Percentiles rank a stretch among this genome's conserved stretches.
These are phyloP conservation scores for Cephaloascus fragrans DNA, from an alignment of 805 yeast species.

Conservation along the genomic window DNA sequence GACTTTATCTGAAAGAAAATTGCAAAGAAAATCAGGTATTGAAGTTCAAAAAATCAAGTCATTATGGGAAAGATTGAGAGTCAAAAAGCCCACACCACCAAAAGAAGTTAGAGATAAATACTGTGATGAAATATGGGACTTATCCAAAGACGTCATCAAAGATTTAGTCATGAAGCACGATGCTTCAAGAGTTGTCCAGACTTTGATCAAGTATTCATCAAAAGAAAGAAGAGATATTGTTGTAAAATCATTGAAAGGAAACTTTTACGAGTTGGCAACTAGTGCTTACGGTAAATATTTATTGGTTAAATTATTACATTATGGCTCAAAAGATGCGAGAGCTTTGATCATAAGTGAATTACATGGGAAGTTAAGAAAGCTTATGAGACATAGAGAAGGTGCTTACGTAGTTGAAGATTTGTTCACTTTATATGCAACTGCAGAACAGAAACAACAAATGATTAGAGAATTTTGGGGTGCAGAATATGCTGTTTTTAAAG, in stretches of 20 bases:
- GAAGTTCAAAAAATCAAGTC: conserved; percentile 79
- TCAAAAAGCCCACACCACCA: conserved; percentile 73
- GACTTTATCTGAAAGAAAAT: conserved; percentile 70
- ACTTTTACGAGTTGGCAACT: conserved; percentile 75
- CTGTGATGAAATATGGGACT: conserved; percentile 77
- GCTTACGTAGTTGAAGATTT: conserved; percentile 95
- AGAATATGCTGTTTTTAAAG: conserved; percentile 84
- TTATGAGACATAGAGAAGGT: conserved; percentile 96
- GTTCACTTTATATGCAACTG: conserved; percentile 73
- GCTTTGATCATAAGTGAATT: conserved; percentile 70
- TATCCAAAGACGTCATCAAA: conserved; percentile 64
- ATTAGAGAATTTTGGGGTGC: conserved; percentile 96
- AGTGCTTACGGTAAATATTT: conserved; percentile 91
- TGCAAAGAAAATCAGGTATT: conserved; percentile 77
- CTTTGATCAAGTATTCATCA: conserved; percentile 77
- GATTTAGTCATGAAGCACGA: conserved; percentile 93
- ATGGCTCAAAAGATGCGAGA: conserved; percentile 79
- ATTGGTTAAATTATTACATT: conserved; percentile 79
- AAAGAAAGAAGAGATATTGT: conserved; percentile 71
- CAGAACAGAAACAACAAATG: conserved; percentile 83
- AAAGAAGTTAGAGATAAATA: conserved; percentile 67
- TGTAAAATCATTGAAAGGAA: conserved; percentile 60
- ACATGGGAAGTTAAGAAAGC: conserved; percentile 82
- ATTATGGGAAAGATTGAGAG: conserved; percentile 87
- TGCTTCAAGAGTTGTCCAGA: conserved; percentile 93